Percentiles rank a stretch among this genome's conserved stretches.
Conservation (phyloP, 169 alveolate genomes). For the Besnoitia besnoiti region DNA sequence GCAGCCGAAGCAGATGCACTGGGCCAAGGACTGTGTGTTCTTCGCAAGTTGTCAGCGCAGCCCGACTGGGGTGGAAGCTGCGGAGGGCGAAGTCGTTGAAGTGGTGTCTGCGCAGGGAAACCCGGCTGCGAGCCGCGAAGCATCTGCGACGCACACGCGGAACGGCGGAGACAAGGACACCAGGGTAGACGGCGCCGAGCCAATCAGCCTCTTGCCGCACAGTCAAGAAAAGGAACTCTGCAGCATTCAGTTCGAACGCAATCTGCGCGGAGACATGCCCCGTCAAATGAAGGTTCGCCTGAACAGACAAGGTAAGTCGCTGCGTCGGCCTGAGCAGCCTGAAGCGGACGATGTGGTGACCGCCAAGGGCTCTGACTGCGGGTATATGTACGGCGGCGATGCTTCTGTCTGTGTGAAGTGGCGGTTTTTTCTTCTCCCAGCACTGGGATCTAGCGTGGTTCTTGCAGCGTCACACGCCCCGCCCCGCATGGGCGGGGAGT, state of each 20-base stretch:
- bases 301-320: conserved; percentile 17
- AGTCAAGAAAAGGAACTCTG: not conserved
- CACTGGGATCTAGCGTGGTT: too few species aligned
- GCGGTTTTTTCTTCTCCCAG: too few species aligned
- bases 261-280: conserved; percentile 68
- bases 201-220: not conserved
- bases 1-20: not conserved
- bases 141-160: not conserved
- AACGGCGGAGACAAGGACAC: not conserved
- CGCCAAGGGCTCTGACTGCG: too few species aligned
- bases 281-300: conserved; percentile 23
- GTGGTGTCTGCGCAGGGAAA: not conserved
- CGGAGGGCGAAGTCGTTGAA: conserved; percentile 13
- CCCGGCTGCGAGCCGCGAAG: not conserved
- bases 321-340: not conserved
- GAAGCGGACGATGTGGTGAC: too few species aligned
- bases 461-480: too few species aligned
- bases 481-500: too few species aligned
- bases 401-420: too few species aligned
- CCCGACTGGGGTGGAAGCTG: not conserved
- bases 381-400: too few species aligned
- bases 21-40: not conserved
- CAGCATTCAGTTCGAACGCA: conserved; percentile 56
- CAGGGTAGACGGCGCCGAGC: not conserved
- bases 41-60: conserved; percentile 32